Conservation (phyloP, 75 land plant species). For the Cupressus sempervirens region DNA sequence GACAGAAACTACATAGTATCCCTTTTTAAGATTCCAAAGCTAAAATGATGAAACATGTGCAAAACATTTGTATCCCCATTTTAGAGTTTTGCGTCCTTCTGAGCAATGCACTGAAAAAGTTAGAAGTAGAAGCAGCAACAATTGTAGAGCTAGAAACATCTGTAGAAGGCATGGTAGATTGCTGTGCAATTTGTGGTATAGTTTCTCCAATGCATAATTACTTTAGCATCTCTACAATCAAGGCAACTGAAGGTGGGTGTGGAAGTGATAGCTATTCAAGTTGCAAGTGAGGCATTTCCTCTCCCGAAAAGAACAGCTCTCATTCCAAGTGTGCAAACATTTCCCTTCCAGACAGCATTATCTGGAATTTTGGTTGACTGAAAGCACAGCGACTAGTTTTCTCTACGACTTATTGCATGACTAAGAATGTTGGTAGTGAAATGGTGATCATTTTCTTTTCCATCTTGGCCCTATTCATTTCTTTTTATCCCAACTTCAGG, state of each 20-base stretch:
- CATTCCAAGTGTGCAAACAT: background rate
- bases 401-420: background rate
- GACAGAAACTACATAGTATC: no score
- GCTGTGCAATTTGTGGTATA: background rate
- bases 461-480: background rate
- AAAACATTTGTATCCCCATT: background rate
- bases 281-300: background rate
- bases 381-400: background rate
- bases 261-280: background rate
- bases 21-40: no score
- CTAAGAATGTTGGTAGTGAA: background rate
- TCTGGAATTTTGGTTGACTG: background rate
- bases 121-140: background rate
- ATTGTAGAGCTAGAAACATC: background rate
- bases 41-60: no score
- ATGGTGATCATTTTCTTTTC: background rate
- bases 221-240: background rate
- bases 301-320: background rate
- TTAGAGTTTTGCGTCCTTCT: background rate
- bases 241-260: background rate
- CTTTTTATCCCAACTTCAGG: background rate
- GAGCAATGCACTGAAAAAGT: background rate
- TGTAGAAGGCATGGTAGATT: background rate
- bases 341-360: background rate
- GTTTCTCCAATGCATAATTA: background rate